Percentiles rank a stretch among this genome's conserved stretches.
These are phyloP conservation scores for Backusella liffmaniae DNA, from an alignment of 192 early-diverging fungal species.

Conservation along the genomic window DNA sequence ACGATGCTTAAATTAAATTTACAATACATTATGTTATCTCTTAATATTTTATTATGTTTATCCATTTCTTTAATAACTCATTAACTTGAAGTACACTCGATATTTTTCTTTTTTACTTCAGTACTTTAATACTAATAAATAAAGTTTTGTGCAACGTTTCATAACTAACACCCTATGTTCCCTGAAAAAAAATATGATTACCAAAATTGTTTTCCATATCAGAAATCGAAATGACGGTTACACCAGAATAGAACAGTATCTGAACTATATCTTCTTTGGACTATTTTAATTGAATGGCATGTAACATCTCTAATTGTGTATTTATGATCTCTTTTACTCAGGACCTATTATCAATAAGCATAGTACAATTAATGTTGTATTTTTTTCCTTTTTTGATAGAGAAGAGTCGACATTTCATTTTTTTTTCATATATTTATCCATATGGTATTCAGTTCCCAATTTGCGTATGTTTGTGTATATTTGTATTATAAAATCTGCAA, in stretches of 20 bases:
- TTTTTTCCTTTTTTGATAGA: too few species aligned
- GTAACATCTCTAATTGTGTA: not conserved
- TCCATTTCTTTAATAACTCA: conserved; percentile 1
- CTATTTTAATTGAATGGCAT: not conserved
- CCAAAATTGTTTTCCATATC: not conserved
- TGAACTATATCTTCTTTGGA: not conserved
- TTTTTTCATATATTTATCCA: too few species aligned
- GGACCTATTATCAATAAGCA: too few species aligned
- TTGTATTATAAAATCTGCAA: too few species aligned
- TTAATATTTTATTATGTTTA: conserved; percentile 1
- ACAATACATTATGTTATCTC: not conserved
- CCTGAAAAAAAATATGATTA: not conserved
- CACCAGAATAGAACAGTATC: not conserved
- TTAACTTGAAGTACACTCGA: not conserved
- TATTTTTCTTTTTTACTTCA: not conserved
- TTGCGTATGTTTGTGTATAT: too few species aligned
- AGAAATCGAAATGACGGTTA: not conserved
- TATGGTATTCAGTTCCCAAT: too few species aligned
- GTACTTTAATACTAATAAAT: not conserved
- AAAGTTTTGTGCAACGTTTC: conserved; percentile 1
- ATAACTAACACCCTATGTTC: not conserved
- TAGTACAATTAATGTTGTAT: too few species aligned
- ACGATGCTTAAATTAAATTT: conserved; percentile 4
- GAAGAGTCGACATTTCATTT: too few species aligned
- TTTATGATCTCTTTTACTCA: not conserved